Evolutionary conservation across 2,329 filamentous ascomycete genomes (phyloP).

Genomic region (Cladosporium velox): DNA sequence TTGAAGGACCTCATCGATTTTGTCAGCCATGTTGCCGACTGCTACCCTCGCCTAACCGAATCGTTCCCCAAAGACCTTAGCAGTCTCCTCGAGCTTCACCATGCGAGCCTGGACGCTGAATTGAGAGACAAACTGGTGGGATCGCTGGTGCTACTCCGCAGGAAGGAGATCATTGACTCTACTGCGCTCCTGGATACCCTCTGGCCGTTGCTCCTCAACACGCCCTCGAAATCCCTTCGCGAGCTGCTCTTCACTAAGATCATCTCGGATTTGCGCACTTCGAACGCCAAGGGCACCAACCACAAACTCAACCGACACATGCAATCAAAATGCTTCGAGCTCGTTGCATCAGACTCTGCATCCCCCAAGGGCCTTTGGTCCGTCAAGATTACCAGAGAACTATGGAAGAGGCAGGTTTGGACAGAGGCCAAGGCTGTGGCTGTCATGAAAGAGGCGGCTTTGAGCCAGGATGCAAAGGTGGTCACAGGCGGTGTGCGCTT

Average conservation of each 20-base stretch:
- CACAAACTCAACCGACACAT: constrained; percentile 91
- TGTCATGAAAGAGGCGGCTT: constrained; percentile 91
- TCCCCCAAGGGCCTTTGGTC: constrained; percentile 92
- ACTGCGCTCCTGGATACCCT: constrained; percentile 79
- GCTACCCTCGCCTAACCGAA: constrained; percentile 78
- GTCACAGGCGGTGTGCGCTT: constrained; percentile 84
- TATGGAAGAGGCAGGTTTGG: constrained; percentile 98
- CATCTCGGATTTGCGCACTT: constrained; percentile 81
- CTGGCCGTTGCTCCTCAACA: constrained; percentile 92
- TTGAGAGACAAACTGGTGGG: constrained; percentile 92
- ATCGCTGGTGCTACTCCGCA: constrained; percentile 79
- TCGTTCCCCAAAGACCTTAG: constrained; percentile 80
- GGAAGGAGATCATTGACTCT: constrained; percentile 91
- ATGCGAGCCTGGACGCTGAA: constrained; percentile 78
- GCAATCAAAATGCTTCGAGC: constrained; percentile 89
- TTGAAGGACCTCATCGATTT: constrained; percentile 92
- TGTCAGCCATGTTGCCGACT: constrained; percentile 89
- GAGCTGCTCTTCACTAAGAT: constrained; percentile 87
- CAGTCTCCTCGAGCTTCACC: constrained; percentile 76
- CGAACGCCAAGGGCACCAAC: constrained; percentile 84
- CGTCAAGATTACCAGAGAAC: constrained; percentile 88
- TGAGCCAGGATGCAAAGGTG: constrained; percentile 92
- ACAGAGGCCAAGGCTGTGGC: constrained; percentile 93
- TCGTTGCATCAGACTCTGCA: constrained; percentile 80
- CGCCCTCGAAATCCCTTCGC: constrained; percentile 85